Conservation (phyloP, 306 rosid genomes). For the Erythrophleum fordii region DNA sequence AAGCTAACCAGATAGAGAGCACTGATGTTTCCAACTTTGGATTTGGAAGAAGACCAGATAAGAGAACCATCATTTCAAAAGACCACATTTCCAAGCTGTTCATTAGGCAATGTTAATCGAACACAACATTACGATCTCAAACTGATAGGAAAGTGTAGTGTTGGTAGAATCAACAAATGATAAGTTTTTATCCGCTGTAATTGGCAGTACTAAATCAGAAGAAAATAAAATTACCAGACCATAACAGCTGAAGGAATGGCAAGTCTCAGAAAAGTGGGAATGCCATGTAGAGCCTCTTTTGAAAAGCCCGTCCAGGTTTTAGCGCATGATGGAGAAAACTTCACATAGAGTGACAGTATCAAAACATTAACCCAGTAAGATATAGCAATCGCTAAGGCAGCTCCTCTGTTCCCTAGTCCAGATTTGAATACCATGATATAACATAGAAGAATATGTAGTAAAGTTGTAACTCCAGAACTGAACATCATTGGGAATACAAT, state of each 20-base stretch:
- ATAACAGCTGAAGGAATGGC: conserved; percentile 79
- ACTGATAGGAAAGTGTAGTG: background rate
- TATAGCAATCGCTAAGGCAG: conserved; percentile 64
- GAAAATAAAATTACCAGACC: conserved; percentile 64
- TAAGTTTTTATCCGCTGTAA: background rate
- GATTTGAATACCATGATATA: conserved; percentile 65
- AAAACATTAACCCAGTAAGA: conserved; percentile 71
- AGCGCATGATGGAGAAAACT: conserved; percentile 60
- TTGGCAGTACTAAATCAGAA: background rate
- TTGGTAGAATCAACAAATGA: background rate
- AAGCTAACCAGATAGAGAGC: conserved; percentile 64
- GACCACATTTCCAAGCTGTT: conserved; percentile 74
- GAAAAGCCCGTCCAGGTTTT: conserved; percentile 70
- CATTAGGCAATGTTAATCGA: background rate
- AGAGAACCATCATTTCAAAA: conserved; percentile 70
- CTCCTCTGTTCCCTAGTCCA: conserved; percentile 65
- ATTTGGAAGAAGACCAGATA: conserved; percentile 71
- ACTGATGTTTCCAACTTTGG: conserved; percentile 70
- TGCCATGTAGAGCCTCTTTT: conserved; percentile 51
- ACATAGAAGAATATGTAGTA: conserved; percentile 55
- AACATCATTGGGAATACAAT: conserved; percentile 70
- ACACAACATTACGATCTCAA: background rate
- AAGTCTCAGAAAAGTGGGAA: conserved; percentile 56
- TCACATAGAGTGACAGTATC: conserved; percentile 56
- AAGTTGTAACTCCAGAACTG: conserved; percentile 52